These are phyloP conservation scores for Ophiosphaerella narmari DNA, from an alignment of 2,329 filamentous ascomycete genomes.

Conservation along the genomic window DNA sequence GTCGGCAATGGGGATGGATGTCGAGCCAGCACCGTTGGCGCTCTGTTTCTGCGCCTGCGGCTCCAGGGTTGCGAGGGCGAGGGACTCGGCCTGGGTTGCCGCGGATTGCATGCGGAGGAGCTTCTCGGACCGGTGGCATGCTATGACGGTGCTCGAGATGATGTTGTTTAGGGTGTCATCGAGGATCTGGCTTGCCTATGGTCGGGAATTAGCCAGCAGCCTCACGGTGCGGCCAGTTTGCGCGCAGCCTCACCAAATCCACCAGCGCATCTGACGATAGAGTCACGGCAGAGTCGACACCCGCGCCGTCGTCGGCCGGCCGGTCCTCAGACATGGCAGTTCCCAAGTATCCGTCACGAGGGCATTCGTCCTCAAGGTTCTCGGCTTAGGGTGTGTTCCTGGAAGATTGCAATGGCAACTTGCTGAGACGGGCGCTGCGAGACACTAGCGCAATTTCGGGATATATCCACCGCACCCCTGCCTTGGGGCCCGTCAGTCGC, in stretches of 20 bases:
- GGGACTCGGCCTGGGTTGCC: conserved; percentile 53
- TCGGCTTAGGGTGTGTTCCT: neutral
- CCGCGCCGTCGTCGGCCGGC: conserved; percentile 35
- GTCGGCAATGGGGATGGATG: conserved; percentile 55
- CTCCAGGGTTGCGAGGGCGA: conserved; percentile 44
- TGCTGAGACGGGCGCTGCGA: conserved; percentile 14
- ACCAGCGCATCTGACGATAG: conserved; percentile 36
- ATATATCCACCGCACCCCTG: conserved; percentile 21
- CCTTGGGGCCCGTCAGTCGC: conserved; percentile 17
- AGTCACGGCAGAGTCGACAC: conserved; percentile 28
- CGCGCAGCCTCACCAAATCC: conserved; percentile 35
- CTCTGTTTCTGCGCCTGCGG: conserved; percentile 39
- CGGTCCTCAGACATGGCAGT: conserved; percentile 43
- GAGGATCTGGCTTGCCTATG: conserved; percentile 57
- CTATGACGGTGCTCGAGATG: conserved; percentile 73
- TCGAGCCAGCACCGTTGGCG: conserved; percentile 49
- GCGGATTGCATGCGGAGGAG: conserved; percentile 68
- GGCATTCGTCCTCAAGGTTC: too few species aligned
- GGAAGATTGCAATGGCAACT: conserved; percentile 1
- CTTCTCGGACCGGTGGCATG: conserved; percentile 79
- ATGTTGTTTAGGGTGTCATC: conserved; percentile 78
- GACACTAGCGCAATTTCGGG: conserved; percentile 29
- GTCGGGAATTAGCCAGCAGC: conserved; percentile 27
- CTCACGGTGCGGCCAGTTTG: conserved; percentile 17
- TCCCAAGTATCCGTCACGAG: conserved; percentile 11